Evolutionary conservation across 116 monocot genomes (phyloP), one percentile per base, ranked within the genome.

Genomic region (Posidonia oceanica): DNA sequence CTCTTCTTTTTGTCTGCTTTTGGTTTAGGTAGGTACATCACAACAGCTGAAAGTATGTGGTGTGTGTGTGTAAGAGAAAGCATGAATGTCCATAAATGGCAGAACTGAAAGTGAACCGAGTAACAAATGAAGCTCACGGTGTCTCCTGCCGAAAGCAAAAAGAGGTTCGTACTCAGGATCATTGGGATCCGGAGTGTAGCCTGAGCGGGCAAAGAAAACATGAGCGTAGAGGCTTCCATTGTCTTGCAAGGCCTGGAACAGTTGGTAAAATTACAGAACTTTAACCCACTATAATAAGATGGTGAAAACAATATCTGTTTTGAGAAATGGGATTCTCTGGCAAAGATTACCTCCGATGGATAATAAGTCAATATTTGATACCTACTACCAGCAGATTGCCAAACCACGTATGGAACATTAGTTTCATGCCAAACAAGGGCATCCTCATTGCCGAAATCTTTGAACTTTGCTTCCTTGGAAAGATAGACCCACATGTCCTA

Each of bases 401-500:
- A 97, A 69, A 82, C 78, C 70, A 86, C 96, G 89, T 91, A 97
- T 64, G 96, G 91, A 72, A 97, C 69, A 71, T 84, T 89, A 40
- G 89, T 21, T 78, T 97, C 96, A 71, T 97, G 96, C 96, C 96
- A 97, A 66, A 91, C 74, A 66, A 97, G 87, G 23, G 96, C 87
- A 59, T 82, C 78, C 41, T 97, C 92, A 74, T 91, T 83, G 57
- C 82, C 69, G 41, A 97, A 97, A 61, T 91, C 91, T 54, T 78
- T 91, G 73, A 97, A 97, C 39, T 75, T 89, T 36, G 89, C 88
- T 52, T 85, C 64, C 18, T 91, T 92, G 22, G 96, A 89, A 20
- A 91, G 71, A 85, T 91, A 97, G 4, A 97, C 52, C 96, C 96
- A 97, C 89, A 89, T 91, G 53, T 97, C 96, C 96, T 97, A 77